Evolutionary conservation across 225 moss, liverwort and hornwort genomes (phyloP).

Genomic region (Bryoerythrophyllum caledonicum): DNA sequence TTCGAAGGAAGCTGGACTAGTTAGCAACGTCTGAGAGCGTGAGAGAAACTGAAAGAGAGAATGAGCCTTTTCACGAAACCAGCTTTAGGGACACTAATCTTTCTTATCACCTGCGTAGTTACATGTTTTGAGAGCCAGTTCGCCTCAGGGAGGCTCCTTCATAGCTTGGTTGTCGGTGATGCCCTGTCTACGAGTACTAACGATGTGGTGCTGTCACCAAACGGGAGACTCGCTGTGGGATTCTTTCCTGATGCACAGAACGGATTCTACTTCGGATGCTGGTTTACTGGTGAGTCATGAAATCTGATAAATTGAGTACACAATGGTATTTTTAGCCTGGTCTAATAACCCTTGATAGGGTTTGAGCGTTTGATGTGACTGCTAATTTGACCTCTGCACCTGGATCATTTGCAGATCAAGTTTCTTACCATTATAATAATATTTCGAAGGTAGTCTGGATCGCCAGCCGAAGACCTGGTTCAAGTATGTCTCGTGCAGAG

Average conservation of each 20-base stretch:
- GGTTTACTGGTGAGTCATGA: slow-evolving; percentile 18
- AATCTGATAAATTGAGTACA: no score
- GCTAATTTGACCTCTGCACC: not conserved
- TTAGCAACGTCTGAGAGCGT: not conserved
- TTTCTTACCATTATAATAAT: not conserved
- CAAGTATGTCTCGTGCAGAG: not conserved
- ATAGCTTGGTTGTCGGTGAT: not conserved
- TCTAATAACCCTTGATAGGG: not conserved
- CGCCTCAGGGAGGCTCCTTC: not conserved
- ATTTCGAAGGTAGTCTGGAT: not conserved
- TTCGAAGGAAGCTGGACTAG: not conserved
- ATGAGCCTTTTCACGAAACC: slow-evolving; percentile 4
- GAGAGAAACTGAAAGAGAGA: not conserved
- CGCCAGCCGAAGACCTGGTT: not conserved
- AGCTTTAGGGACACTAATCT: not conserved
- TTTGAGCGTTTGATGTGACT: not conserved
- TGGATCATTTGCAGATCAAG: not conserved
- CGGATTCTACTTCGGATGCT: slow-evolving; percentile 17
- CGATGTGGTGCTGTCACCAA: slow-evolving; percentile 15
- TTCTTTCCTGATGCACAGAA: slow-evolving; percentile 18
- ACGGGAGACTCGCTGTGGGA: slow-evolving; percentile 16
- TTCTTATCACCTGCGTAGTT: not conserved
- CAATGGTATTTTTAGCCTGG: not conserved
- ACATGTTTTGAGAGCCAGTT: not conserved
- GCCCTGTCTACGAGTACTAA: slow-evolving; percentile 5